phyloP scores from a whole-genome alignment of 2,329 filamentous ascomycete genomes.

The Acrocalymma vagum region DNA sequence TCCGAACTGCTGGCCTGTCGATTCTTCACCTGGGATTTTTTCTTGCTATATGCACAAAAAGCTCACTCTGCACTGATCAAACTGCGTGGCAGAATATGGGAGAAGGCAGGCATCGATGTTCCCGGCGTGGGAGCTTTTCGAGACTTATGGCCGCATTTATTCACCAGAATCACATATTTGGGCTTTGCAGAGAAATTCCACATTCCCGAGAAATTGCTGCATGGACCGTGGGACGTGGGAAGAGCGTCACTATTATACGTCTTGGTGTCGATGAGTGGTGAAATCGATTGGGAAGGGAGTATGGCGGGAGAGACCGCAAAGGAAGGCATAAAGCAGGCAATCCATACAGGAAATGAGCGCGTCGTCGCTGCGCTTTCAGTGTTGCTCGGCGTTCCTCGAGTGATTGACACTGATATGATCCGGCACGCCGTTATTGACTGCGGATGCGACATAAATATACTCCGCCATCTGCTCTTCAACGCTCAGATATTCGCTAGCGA shows the following conservation, averaged over 20 bases:
- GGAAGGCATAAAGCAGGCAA: constrained; percentile 37
- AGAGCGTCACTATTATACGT: constrained; percentile 44
- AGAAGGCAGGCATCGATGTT: constrained; percentile 32
- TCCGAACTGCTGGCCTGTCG: constrained; percentile 38
- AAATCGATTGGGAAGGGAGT: constrained; percentile 44
- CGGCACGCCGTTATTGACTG: constrained; percentile 39
- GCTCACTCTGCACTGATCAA: constrained; percentile 38
- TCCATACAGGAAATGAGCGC: constrained; percentile 33
- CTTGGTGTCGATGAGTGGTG: constrained; percentile 40
- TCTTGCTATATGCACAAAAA: constrained; percentile 39
- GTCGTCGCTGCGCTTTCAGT: constrained; percentile 44
- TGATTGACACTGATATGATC: constrained; percentile 37
- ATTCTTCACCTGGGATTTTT: constrained; percentile 49
- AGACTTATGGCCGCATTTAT: constrained; percentile 39
- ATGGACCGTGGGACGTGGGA: constrained; percentile 40
- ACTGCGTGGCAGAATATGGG: constrained; percentile 41
- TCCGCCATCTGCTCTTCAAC: constrained; percentile 45
- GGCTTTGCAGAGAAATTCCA: constrained; percentile 39
- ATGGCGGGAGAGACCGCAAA: constrained; percentile 45
- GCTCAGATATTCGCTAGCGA: constrained; percentile 37
- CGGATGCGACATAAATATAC: constrained; percentile 35
- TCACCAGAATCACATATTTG: constrained; percentile 40
- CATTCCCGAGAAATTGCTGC: constrained; percentile 46
- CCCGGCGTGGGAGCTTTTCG: constrained; percentile 32
- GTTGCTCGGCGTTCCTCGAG: constrained; percentile 37